A percentile compares a stretch with the other conserved stretches of the same genome.
Conservation (phyloP, 108 stramenopile genomes). For the Stephanodiscus triporus region DNA sequence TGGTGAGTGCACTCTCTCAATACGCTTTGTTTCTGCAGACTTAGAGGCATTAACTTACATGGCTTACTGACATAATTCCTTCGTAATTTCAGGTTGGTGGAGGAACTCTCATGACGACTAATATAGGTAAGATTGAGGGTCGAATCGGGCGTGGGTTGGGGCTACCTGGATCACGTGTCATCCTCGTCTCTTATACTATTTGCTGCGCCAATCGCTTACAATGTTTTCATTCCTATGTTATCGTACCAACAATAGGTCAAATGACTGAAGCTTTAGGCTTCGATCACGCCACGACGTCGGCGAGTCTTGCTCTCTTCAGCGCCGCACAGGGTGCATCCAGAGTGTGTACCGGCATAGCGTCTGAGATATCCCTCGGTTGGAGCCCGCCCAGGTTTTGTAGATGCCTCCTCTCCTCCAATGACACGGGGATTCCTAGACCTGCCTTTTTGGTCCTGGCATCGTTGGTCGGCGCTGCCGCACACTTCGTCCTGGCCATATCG, state of each 20-base stretch:
- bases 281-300: slow-evolving; percentile 54
- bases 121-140: slow-evolving; percentile 53
- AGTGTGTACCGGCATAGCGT: slow-evolving; percentile 69
- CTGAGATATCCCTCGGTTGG: slow-evolving; percentile 66
- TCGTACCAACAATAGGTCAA: slow-evolving; percentile 34
- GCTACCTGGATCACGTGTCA: neutral
- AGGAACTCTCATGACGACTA: slow-evolving; percentile 85
- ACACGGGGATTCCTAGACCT: slow-evolving; percentile 68
- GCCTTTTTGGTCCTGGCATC: slow-evolving; percentile 76
- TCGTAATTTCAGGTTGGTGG: slow-evolving; percentile 52
- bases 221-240: neutral
- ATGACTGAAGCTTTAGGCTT: slow-evolving; percentile 85
- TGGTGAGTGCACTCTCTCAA: slow-evolving; percentile 20
- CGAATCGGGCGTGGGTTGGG: no score
- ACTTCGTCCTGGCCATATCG: slow-evolving; percentile 63
- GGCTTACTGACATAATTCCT: neutral
- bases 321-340: slow-evolving; percentile 79
- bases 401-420: slow-evolving; percentile 30
- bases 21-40: neutral
- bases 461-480: slow-evolving; percentile 59
- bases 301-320: slow-evolving; percentile 77
- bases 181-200: neutral
- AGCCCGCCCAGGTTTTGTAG: slow-evolving; percentile 49
- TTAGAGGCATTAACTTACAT: neutral
- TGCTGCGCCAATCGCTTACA: neutral